Percentiles rank a stretch among this genome's conserved stretches.
phyloP scores from a whole-genome alignment of 2,329 filamentous ascomycete species.

The Trichoderma lentiforme region DNA sequence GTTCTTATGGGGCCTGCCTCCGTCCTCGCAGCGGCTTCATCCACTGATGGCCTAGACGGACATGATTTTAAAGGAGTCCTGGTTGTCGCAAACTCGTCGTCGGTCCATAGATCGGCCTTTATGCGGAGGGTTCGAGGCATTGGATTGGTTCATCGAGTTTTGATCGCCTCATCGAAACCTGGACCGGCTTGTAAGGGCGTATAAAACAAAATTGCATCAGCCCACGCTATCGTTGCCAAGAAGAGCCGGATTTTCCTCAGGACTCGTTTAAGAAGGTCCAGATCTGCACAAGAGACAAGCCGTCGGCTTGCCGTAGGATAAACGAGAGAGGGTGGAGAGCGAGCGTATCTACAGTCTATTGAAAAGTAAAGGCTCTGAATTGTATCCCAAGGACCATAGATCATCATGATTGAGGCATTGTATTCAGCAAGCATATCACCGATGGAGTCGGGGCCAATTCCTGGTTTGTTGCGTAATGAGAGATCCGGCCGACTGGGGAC shows the following conservation, averaged over 20 bases:
- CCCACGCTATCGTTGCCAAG: slow-evolving; percentile 12
- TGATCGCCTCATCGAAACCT: slow-evolving; percentile 13
- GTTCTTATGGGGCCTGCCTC: slow-evolving; percentile 10
- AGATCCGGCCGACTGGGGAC: neutral
- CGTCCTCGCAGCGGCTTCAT: slow-evolving; percentile 13
- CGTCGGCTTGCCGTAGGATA: too few relatives aligned
- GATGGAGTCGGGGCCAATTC: neutral
- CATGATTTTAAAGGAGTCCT: neutral
- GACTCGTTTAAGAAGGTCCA: slow-evolving; percentile 5
- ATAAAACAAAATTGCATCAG: slow-evolving; percentile 10
- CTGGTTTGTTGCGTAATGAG: neutral
- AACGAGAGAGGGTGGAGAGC: neutral
- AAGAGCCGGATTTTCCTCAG: neutral
- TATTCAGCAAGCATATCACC: neutral
- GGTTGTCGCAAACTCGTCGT: neutral
- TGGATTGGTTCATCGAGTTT: slow-evolving; percentile 8
- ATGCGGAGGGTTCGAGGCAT: neutral
- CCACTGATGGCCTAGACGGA: neutral
- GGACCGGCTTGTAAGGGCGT: neutral
- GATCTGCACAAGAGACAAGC: neutral
- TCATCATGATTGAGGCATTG: neutral
- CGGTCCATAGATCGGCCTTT: slow-evolving; percentile 16
- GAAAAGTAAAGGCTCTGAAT: neutral
- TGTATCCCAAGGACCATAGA: neutral
- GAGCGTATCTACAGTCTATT: neutral